Evolutionary conservation across 192 early-diverging fungal genomes (phyloP), one percentile per base, ranked within the genome.

Genomic region (Umbelopsis vinacea): DNA sequence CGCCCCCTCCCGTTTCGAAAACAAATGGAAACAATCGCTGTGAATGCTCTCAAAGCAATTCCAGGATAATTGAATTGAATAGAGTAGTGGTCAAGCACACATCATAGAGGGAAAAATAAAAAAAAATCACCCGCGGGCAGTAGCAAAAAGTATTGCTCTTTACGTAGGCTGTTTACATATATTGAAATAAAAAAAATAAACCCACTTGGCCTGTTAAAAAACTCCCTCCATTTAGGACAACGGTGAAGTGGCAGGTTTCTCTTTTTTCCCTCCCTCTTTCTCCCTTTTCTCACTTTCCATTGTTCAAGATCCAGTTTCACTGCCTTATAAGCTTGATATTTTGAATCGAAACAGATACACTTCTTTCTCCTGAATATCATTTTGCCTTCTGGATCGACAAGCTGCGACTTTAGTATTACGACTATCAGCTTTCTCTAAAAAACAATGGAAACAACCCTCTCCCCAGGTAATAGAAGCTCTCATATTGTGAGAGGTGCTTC

Each of bases 251-350:
- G 68, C 46, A 52, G n/a, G 47, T 50, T 38, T 70, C 68, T 52
- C 52, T 70, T 48, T 69, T 48, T 50, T 70, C 24, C 26, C 24
- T 70, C 26, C 26, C 52, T 70, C 23, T 35, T 52, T 70, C 35
- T 70, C 45, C 19, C 67, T 68, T 21, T 23, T 43, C 45, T 46
- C 47, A 33, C 15, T 43, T 70, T 29, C 68, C 21, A 37, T 50
- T 52, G 33, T 70, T 70, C 68, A 48, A 70, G 68, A 50, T 48
- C 47, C 29, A 48, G 68, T 70, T 46, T 46, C 52, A 70, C 52
- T 48, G 47, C 22, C 23, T 19, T 24, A 48, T 26, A 52, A 48
- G 52, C 46, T 50, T 48, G 45, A 19, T 22, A 38, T 22, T 40
- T 21, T 38, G 66, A 67, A 29, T 63, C 57, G 33, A 63, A 63